Base-by-base conservation (phyloP, 2,329 filamentous ascomycete genomes). In the Neospermospora avenae region DNA sequence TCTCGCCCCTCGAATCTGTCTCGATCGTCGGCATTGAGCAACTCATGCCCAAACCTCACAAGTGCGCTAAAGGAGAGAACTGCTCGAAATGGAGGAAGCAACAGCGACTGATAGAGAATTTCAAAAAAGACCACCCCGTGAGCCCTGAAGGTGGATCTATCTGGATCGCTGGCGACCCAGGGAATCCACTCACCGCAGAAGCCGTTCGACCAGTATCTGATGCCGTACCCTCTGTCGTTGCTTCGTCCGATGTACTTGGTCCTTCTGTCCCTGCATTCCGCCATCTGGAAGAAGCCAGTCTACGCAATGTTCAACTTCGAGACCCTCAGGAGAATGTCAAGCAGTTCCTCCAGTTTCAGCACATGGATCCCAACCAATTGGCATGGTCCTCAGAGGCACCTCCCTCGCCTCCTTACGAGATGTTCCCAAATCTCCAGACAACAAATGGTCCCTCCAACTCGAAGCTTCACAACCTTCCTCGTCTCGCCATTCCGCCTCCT, bases 21-120 rank as follows among this genome's bases (percentile, higher is more conserved):
- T 96, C 91, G 0, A 96, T 96, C 67, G 91, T 96, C 35, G 92
- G 89, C 28, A 96, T 96, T 64, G 92, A 96, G 76, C 91, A 96
- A 74, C 78, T 95, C 57, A 82, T 96, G 57, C 92, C 92, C 4
- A 93, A 91, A 76, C 84, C 88, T 16, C 93, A 96, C 75, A 82
- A 83, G 59, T 97, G 93, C 76, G 85, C 85, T 48, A 96, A 96
- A 74, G 93, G 93, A 48, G 90, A 95, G 74, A 86, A 89, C 67
- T 96, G 93, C 75, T 80, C 84, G 52, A 96, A 92, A 73, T 96
- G 84, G 82, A 84, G 82, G 73, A 91, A 88, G 72, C 89, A 93
- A 71, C 89, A 96, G 74, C 84, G 86, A 35, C 83, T 90, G 73
- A 84, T 96, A 51, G 84, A 89, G 45, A 84, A 85, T 25, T 86